These are phyloP conservation scores for Kluyveromyces sp. DNA, from an alignment of 1,139 yeast genomes.

Conservation along the genomic window DNA sequence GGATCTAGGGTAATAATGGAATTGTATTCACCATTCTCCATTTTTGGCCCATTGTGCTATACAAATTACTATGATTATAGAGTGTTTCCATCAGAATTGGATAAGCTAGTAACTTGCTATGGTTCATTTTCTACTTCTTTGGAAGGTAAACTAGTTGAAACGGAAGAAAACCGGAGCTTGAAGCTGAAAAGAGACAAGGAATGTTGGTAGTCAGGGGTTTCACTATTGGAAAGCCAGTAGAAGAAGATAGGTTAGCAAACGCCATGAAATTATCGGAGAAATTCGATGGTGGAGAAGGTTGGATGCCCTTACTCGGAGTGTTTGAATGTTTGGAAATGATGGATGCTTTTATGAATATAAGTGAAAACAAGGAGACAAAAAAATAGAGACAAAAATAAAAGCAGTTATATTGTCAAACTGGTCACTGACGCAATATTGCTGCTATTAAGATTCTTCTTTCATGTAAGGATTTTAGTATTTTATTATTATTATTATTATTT, in stretches of 20 bases:
- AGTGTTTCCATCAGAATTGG: conserved; percentile 29
- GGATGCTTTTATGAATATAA: conserved; percentile 50
- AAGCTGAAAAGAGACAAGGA: conserved; percentile 39
- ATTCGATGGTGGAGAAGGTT: conserved; percentile 47
- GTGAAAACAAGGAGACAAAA: conserved; percentile 5
- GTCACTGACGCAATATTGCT: not conserved
- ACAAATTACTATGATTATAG: conserved; percentile 62
- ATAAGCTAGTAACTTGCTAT: conserved; percentile 23
- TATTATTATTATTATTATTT: not conserved
- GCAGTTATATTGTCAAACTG: not conserved
- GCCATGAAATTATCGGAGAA: conserved; percentile 30
- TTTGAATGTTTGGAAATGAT: conserved; percentile 60
- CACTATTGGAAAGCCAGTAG: conserved; percentile 48
- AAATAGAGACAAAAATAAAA: not conserved
- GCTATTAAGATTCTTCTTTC: not conserved
- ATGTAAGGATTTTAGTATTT: not conserved
- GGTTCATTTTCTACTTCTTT: conserved; percentile 32
- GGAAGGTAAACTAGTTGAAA: conserved; percentile 37
- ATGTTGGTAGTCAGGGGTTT: conserved; percentile 56
- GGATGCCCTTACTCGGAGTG: conserved; percentile 47
- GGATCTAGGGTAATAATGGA: conserved; percentile 50
- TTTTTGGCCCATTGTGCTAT: conserved; percentile 51
- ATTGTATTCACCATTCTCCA: conserved; percentile 36
- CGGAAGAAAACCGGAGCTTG: conserved; percentile 32
- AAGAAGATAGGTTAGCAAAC: conserved; percentile 21